These are phyloP conservation scores for Kwoniella bestiolae DNA, from an alignment of 768 basidiomycete species.

Conservation along the genomic window DNA sequence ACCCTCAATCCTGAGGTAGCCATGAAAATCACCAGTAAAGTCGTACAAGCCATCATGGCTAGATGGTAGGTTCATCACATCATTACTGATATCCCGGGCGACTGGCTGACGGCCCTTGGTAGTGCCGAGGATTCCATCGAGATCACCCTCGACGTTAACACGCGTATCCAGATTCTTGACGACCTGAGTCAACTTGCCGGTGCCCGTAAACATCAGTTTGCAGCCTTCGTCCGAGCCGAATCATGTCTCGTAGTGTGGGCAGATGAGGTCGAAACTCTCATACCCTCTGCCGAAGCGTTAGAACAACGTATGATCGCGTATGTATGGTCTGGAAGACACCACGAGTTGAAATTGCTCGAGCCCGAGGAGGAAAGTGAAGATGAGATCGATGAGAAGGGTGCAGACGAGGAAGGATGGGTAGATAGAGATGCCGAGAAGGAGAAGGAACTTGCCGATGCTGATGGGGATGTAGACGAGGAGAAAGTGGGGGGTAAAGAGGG, in stretches of 20 bases:
- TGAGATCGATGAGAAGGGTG: constrained; percentile 23
- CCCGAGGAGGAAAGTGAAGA: constrained; percentile 33
- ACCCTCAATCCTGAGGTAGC: constrained; percentile 76
- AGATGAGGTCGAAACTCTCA: constrained; percentile 75
- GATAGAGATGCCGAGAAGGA: constrained; percentile 39
- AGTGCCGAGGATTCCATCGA: constrained; percentile 46
- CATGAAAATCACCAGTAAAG: constrained; percentile 68
- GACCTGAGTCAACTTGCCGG: constrained; percentile 75
- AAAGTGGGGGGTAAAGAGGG: constrained; percentile 38
- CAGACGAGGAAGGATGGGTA: constrained; percentile 33
- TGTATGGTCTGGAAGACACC: constrained; percentile 65
- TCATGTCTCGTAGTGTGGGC: constrained; percentile 84
- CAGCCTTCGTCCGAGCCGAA: constrained; percentile 84
- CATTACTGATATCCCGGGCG: neutral
- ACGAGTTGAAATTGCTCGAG: constrained; percentile 36
- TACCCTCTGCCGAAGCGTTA: constrained; percentile 63
- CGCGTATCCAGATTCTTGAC: constrained; percentile 82
- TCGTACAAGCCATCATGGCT: constrained; percentile 35
- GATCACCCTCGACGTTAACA: constrained; percentile 69
- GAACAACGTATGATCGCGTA: constrained; percentile 76
- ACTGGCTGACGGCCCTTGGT: constrained; percentile 3
- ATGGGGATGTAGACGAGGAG: constrained; percentile 32
- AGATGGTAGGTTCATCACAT: constrained; percentile 40
- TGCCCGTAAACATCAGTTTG: constrained; percentile 87
- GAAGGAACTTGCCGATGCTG: constrained; percentile 40